Conservation (phyloP, 306 rosid genomes). For the Astragalus membranaceus region DNA sequence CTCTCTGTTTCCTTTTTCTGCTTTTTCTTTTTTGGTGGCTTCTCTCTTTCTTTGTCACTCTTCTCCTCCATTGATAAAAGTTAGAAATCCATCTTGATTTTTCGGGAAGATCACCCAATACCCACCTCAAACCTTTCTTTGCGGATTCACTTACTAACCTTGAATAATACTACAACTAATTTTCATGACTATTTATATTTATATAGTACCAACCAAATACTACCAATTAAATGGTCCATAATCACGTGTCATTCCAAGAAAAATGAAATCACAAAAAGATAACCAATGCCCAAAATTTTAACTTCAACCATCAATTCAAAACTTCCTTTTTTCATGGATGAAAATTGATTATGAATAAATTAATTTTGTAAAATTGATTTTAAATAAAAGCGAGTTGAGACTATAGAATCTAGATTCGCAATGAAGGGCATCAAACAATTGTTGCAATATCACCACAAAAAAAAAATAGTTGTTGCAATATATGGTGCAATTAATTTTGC, state of each 20-base stretch:
- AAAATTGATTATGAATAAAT: no score
- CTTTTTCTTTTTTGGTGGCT: constrained; percentile 1
- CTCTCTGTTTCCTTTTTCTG: background rate
- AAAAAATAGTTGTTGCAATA: no score
- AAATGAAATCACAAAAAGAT: background rate
- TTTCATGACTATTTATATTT: background rate
- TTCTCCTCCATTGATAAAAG: constrained; percentile 36
- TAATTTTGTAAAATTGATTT: no score
- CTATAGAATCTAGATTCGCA: no score
- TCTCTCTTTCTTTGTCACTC: constrained; percentile 47
- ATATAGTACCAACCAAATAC: background rate
- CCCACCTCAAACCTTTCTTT: constrained; percentile 17
- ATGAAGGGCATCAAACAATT: no score
- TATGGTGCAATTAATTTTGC: no score
- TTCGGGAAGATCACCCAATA: constrained; percentile 45
- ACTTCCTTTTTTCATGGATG: no score
- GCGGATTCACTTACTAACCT: constrained; percentile 15
- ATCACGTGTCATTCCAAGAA: background rate
- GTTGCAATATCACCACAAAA: no score
- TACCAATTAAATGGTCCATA: background rate
- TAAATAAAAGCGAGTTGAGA: no score
- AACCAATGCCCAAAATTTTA: background rate
- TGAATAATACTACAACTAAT: background rate
- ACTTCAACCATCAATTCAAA: background rate
- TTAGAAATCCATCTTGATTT: constrained; percentile 41